Base-by-base conservation (phyloP, 225 moss, liverwort and hornwort genomes). In the Ulota crispa region DNA sequence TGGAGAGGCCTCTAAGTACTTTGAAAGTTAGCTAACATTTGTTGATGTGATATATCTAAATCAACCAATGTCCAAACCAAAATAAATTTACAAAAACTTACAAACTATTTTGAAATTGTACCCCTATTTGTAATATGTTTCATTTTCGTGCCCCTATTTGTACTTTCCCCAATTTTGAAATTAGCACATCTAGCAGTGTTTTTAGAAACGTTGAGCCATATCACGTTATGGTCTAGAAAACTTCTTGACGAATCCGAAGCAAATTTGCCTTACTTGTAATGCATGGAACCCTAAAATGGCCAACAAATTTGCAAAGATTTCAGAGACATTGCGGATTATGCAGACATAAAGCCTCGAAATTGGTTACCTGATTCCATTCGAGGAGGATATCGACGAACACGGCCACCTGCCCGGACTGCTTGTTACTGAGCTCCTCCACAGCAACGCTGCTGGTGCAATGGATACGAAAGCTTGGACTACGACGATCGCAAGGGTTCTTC, bases 331-430 rank as follows among this genome's bases (percentile, higher is more conserved):
- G 61, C 43, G 23, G 43, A 70, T 9, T 1, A n/a, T 36, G 36
- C 36, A 7, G 36, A 36, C 7, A 7, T 36, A 36, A 3, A 36
- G 7, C 7, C 36, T 36, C 0, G 36, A 36, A n/a, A 76, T 3
- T 0, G 6, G 42, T 55, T 72, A 96, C 94, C 93, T 92, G 93
- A 64, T 97, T 97, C 97, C 95, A 95, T 26, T 93, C 93, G 27
- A 95, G 95, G 13, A 97, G 92, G 27, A 88, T 77, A 64, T 97
- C 97, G 14, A 97, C 85, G 45, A 92, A 97, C 63, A 91, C 77
- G 27, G 93, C 89, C 57, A 97, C 93, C 83, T 95, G 97, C 71
- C 76, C 87, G 14, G 82, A 81, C 86, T 97, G 97, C 80, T 80
- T 82, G 60, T 70, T 68, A 50, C 68, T 89, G 74, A 95, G 73